Conservation (phyloP, 2,329 filamentous ascomycete genomes). For the Aureobasidium sp. region DNA sequence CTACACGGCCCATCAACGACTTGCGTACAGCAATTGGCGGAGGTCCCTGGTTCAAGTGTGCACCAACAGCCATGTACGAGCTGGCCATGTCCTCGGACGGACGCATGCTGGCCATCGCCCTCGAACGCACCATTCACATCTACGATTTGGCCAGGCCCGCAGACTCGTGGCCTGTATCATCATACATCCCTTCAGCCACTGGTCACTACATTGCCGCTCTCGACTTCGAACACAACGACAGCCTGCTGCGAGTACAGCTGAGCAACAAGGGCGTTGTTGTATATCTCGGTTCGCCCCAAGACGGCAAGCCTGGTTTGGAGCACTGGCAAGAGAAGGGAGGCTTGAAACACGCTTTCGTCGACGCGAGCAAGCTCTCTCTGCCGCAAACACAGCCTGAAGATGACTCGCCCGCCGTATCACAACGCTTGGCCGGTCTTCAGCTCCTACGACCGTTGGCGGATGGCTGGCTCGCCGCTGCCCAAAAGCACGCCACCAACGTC, state of each 20-base stretch:
- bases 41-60: slow-evolving; percentile 29
- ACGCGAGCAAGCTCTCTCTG: slow-evolving; percentile 21
- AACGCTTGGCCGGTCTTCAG: slow-evolving; percentile 23
- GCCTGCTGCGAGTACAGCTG: slow-evolving; percentile 27
- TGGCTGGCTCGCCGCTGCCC: slow-evolving; percentile 28
- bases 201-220: slow-evolving; percentile 32
- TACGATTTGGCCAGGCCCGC: slow-evolving; percentile 27
- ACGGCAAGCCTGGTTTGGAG: slow-evolving; percentile 20
- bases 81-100: slow-evolving; percentile 29
- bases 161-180: slow-evolving; percentile 28
- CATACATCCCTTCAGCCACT: slow-evolving; percentile 27
- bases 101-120: slow-evolving; percentile 28
- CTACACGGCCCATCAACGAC: slow-evolving; percentile 27
- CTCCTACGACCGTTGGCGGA: slow-evolving; percentile 25
- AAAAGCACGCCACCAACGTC: slow-evolving; percentile 26
- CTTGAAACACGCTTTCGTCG: slow-evolving; percentile 27
- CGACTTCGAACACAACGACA: slow-evolving; percentile 29
- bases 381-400: background rate
- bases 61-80: slow-evolving; percentile 25
- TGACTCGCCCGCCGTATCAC: background rate
- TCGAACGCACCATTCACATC: slow-evolving; percentile 30
- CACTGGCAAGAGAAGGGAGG: slow-evolving; percentile 31
- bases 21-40: slow-evolving; percentile 28
- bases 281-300: slow-evolving; percentile 29
- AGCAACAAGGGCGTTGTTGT: slow-evolving; percentile 30